A percentile compares a stretch with the other conserved stretches of the same genome.
phyloP scores from a whole-genome alignment of 2,329 filamentous ascomycete genomes.

The Trichoderma atrobrunneum region DNA sequence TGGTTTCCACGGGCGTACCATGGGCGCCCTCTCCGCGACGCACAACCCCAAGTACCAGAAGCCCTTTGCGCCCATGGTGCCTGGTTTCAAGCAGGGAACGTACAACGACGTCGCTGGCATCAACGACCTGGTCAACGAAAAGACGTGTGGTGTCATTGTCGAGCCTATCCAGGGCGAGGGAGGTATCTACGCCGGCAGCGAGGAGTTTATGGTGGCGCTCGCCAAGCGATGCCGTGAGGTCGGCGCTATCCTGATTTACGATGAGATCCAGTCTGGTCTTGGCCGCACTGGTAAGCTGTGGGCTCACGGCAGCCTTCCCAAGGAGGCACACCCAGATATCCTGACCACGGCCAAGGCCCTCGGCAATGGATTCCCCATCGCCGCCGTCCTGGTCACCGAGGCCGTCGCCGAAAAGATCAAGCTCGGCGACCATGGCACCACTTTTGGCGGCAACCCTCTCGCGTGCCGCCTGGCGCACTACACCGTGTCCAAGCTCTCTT shows the following conservation, averaged over 20 bases:
- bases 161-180: constrained; percentile 98
- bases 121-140: constrained; percentile 70
- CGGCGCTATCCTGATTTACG: constrained; percentile 85
- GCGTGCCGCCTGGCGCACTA: constrained; percentile 82
- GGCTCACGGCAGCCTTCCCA: constrained; percentile 75
- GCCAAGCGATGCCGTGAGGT: constrained; percentile 81
- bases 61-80: constrained; percentile 92
- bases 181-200: constrained; percentile 78
- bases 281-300: constrained; percentile 84
- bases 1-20: constrained; percentile 94
- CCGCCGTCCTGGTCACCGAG: constrained; percentile 56
- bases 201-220: constrained; percentile 81
- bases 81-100: constrained; percentile 81
- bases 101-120: constrained; percentile 80
- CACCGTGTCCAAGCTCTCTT: constrained; percentile 73
- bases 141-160: constrained; percentile 90
- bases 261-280: constrained; percentile 96
- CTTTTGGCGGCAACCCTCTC: constrained; percentile 89
- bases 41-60: constrained; percentile 97
- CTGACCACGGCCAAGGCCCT: constrained; percentile 93
- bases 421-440: constrained; percentile 84
- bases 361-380: constrained; percentile 94
- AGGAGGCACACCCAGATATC: constrained; percentile 86
- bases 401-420: constrained; percentile 42
- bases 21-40: constrained; percentile 92